These are phyloP conservation scores for Fraxinus quadrangulata DNA, from an alignment of 257 asterid species.

Conservation along the genomic window DNA sequence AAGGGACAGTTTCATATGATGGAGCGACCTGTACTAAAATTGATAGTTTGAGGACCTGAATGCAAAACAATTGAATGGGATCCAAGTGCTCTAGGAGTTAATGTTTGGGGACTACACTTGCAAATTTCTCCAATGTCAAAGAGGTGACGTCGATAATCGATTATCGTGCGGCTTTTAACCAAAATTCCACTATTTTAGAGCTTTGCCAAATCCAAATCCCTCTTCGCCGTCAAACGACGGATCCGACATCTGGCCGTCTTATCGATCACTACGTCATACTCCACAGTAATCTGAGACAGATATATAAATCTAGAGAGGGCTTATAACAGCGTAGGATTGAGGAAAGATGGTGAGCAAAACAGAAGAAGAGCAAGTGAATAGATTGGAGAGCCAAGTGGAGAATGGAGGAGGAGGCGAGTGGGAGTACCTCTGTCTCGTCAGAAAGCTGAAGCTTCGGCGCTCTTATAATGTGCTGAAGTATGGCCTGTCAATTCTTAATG, in stretches of 20 bases:
- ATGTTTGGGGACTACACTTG: not conserved
- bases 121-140: not conserved
- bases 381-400: constrained; percentile 92
- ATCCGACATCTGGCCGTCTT: not conserved
- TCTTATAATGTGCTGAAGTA: constrained; percentile 75
- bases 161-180: not conserved
- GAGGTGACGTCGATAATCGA: not conserved
- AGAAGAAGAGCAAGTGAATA: constrained; percentile 77
- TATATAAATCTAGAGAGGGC: not conserved
- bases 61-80: not conserved
- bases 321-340: not conserved
- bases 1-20: too few relatives aligned
- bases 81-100: not conserved
- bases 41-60: not conserved
- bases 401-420: constrained; percentile 97
- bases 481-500: constrained; percentile 67
- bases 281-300: not conserved
- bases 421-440: constrained; percentile 90
- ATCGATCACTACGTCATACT: not conserved
- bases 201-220: not conserved
- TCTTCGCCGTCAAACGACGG: not conserved
- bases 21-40: not conserved
- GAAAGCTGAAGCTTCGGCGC: constrained; percentile 92
- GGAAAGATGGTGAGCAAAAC: constrained; percentile 81
- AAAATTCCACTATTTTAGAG: not conserved